Evolutionary conservation across 352 stramenopile genomes (phyloP), one percentile per base, ranked within the genome.

Genomic region (Aphanomyces cochlioides): DNA sequence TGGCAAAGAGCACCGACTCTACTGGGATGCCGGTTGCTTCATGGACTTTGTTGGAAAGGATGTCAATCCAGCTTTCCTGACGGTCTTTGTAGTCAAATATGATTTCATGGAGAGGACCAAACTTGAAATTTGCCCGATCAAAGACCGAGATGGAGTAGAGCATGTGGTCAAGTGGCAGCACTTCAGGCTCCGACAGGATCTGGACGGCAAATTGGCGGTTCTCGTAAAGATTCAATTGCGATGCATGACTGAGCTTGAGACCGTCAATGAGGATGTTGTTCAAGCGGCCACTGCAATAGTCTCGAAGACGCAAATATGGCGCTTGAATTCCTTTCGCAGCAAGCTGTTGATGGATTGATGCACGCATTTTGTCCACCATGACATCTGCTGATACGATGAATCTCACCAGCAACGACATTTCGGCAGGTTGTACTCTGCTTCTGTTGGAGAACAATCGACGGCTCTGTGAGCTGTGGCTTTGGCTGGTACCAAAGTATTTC

Each of bases 301-400:
- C 83, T 5, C 86, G 86, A 6, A 94, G 71, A 10, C 86, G 84
- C 37, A 94, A 73, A 19, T 84, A 75, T 10, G 75, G 72, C 0
- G 74, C 61, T n/a, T 69, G 69, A 7, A 89, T 39, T 7, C 74
- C 53, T 28, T 86, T 88, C n/a, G 78, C 72, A 15, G 80, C 72
- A 8, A 94, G 67, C 7, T 77, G 73, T 17, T 72, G 38, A 73
- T 77, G 86, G 6, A 83, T 83, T 36, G 74, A 78, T 47, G 77
- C 64, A 45, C 84, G 83, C 67, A 94, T 89, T 15, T 89, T 78
- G 36, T 89, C 83, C 8, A 94, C 82, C 7, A 75, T 54, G 80
- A 88, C 90, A 36, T 91, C 82, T 73, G 90, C 83, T 56, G 83
- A 87, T 45, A 92, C 86, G 8, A 92, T 82, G 37, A 92, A 77